phyloP scores from a whole-genome alignment of 495 filamentous ascomycete genomes.

The Cercophora scortea region DNA sequence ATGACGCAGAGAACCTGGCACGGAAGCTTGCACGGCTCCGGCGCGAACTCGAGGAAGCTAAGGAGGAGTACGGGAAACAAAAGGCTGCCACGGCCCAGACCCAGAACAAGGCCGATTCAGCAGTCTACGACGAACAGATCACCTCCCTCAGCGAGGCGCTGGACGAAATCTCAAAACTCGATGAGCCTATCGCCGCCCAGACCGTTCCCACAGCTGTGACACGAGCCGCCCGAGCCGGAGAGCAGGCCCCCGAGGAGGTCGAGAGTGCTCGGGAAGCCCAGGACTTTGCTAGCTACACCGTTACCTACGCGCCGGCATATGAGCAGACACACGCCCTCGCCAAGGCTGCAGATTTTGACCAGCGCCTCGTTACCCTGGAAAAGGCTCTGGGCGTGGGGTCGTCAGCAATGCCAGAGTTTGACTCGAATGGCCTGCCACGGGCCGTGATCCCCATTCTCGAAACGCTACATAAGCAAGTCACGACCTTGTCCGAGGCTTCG shows the following conservation, averaged over 20 bases:
- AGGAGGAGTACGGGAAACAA: conserved; percentile 53
- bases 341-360: conserved; percentile 82
- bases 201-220: conserved; percentile 20
- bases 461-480: conserved; percentile 63
- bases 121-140: conserved; percentile 32
- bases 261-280: conserved; percentile 1
- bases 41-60: conserved; percentile 72
- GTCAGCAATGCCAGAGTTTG: conserved; percentile 55
- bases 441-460: conserved; percentile 77
- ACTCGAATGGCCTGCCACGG: conserved; percentile 45
- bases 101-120: conserved; percentile 21
- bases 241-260: background rate
- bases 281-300: conserved; percentile 38
- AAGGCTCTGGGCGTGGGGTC: conserved; percentile 70
- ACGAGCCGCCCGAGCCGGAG: background rate
- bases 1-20: conserved; percentile 62
- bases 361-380: conserved; percentile 70
- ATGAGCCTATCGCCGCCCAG: conserved; percentile 18
- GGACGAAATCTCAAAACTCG: conserved; percentile 43
- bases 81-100: conserved; percentile 28
- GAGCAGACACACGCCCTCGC: conserved; percentile 59
- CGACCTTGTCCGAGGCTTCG: conserved; percentile 54
- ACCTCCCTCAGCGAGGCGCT: conserved; percentile 58
- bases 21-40: conserved; percentile 69
- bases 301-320: conserved; percentile 49